Conservation (phyloP, 257 asterid species). For the Anisodus acutangulus region DNA sequence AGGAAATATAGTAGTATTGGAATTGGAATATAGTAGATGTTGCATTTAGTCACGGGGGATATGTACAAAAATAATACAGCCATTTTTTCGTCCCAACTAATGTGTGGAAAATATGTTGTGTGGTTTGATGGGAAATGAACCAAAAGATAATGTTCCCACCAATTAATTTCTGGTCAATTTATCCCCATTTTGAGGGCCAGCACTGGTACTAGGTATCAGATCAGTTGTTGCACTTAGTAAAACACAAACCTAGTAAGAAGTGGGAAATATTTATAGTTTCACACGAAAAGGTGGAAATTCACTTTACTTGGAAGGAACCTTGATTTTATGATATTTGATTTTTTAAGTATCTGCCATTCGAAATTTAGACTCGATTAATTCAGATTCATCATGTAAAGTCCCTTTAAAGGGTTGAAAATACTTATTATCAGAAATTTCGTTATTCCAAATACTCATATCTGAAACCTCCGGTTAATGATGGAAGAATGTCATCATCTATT, state of each 20-base stretch:
- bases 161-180: not conserved
- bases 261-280: not conserved
- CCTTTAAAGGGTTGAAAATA: too few relatives aligned
- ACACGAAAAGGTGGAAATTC: not conserved
- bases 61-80: not conserved
- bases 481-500: too few relatives aligned
- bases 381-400: rapidly evolving
- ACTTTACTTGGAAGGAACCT: not conserved
- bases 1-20: not conserved
- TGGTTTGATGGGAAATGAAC: not conserved
- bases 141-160: not conserved
- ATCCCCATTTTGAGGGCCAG: not conserved
- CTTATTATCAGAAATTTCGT: too few relatives aligned
- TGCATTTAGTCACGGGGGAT: not conserved
- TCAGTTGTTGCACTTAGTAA: not conserved
- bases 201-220: not conserved
- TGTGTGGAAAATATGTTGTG: not conserved
- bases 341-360: too few relatives aligned
- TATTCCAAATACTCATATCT: too few relatives aligned
- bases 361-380: not conserved
- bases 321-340: not conserved
- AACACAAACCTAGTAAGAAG: not conserved
- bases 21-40: not conserved
- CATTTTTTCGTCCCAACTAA: not conserved
- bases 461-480: too few relatives aligned